phyloP scores from a whole-genome alignment of 768 basidiomycete species.

The Crepidotus variabilis region DNA sequence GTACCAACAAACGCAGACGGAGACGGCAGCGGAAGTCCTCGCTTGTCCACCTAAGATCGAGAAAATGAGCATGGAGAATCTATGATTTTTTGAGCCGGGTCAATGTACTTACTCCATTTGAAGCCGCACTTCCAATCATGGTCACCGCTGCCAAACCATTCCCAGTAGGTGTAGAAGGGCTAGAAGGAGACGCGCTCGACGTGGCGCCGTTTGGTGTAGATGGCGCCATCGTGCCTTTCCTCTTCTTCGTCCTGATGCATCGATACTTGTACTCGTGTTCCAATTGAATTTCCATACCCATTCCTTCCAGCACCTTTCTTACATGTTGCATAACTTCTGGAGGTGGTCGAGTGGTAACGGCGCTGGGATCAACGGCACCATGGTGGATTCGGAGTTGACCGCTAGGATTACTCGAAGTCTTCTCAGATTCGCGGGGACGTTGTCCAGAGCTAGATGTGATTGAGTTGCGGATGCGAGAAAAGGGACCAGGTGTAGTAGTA shows the following conservation, averaged over 20 bases:
- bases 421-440: slow-evolving; percentile 24
- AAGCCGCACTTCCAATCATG: slow-evolving; percentile 78
- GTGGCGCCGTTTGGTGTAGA: not conserved
- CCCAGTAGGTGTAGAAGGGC: slow-evolving; percentile 29
- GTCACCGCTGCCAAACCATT: slow-evolving; percentile 66
- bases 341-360: slow-evolving; percentile 79
- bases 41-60: slow-evolving; percentile 71
- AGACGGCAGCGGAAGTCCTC: slow-evolving; percentile 82
- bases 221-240: slow-evolving; percentile 44
- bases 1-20: slow-evolving; percentile 64
- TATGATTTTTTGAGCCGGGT: slow-evolving; percentile 4
- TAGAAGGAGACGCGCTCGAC: slow-evolving; percentile 34
- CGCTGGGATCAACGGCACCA: slow-evolving; percentile 89
- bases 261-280: slow-evolving; percentile 92
- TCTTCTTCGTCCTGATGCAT: slow-evolving; percentile 76
- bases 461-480: slow-evolving; percentile 46
- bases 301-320: slow-evolving; percentile 69
- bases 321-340: slow-evolving; percentile 88
- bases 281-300: slow-evolving; percentile 86
- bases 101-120: slow-evolving; percentile 74
- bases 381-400: slow-evolving; percentile 76
- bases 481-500: slow-evolving; percentile 42
- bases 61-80: slow-evolving; percentile 6
- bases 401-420: slow-evolving; percentile 24
- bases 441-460: slow-evolving; percentile 36